phyloP scores from a whole-genome alignment of 1,139 yeast genomes.

The Candida frijolesensis region DNA sequence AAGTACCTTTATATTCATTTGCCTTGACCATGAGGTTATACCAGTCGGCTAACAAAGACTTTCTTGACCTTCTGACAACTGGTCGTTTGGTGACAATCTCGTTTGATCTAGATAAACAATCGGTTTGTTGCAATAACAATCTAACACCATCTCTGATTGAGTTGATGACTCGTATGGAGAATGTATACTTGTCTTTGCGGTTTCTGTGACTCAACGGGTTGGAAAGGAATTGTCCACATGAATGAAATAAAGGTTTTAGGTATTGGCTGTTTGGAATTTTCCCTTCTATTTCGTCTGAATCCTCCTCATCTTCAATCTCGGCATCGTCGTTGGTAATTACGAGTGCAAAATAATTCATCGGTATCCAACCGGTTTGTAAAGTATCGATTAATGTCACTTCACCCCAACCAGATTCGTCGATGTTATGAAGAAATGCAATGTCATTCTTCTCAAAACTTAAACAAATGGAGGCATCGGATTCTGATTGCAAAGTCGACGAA shows the following conservation, averaged over 20 bases:
- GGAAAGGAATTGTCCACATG: constrained; percentile 75
- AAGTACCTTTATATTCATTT: constrained; percentile 75
- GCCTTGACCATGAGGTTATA: constrained; percentile 86
- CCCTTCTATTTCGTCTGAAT: constrained; percentile 20
- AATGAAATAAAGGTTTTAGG: constrained; percentile 62
- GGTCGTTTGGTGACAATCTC: constrained; percentile 74
- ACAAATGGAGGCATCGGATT: constrained; percentile 76
- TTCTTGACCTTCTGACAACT: constrained; percentile 71
- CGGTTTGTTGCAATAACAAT: constrained; percentile 70
- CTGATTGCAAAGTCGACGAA: constrained; percentile 63
- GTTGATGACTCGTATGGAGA: constrained; percentile 46
- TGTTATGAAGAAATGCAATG: constrained; percentile 81
- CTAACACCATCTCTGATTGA: constrained; percentile 83
- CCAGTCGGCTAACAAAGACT: constrained; percentile 85
- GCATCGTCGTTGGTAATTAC: constrained; percentile 45
- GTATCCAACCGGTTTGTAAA: constrained; percentile 92
- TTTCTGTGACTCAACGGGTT: constrained; percentile 61
- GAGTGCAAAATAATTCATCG: constrained; percentile 82
- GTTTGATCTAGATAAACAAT: constrained; percentile 83
- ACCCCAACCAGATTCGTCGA: constrained; percentile 97
- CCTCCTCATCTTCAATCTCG: constrained; percentile 21
- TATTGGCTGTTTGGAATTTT: constrained; percentile 46
- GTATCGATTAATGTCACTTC: constrained; percentile 80
- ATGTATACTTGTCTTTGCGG: constrained; percentile 43
- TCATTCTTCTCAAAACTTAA: constrained; percentile 80